These are phyloP conservation scores for Wallemia hederae DNA, from an alignment of 1,284 basidiomycete species.

Conservation along the genomic window DNA sequence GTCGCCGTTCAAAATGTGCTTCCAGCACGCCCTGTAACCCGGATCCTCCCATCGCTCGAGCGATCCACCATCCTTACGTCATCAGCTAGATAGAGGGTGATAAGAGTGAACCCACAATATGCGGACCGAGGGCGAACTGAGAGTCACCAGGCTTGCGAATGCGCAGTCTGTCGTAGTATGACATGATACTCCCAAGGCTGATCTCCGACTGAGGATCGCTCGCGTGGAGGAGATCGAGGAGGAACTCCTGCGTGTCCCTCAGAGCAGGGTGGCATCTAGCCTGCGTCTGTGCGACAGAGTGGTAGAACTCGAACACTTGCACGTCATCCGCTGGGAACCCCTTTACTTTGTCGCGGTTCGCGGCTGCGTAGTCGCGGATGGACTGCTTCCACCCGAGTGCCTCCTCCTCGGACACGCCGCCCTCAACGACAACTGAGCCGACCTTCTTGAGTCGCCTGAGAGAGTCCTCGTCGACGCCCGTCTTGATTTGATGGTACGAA, in stretches of 20 bases:
- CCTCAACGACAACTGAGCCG: slow-evolving; percentile 31
- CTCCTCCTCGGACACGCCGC: slow-evolving; percentile 26
- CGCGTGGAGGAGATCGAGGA: slow-evolving; percentile 32
- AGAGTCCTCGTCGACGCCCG: slow-evolving; percentile 17
- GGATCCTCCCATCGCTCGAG: slow-evolving; percentile 52
- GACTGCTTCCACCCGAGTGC: slow-evolving; percentile 31
- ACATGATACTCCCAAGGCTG: slow-evolving; percentile 29
- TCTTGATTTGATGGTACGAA: slow-evolving; percentile 22
- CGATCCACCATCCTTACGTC: slow-evolving; percentile 35
- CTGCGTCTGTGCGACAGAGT: slow-evolving; percentile 28
- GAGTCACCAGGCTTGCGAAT: slow-evolving; percentile 41
- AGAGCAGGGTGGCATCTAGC: slow-evolving; percentile 5
- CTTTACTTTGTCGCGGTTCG: slow-evolving; percentile 25
- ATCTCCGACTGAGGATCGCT: slow-evolving; percentile 20
- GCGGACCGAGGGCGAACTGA: slow-evolving; percentile 38
- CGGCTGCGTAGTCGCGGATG: slow-evolving; percentile 26
- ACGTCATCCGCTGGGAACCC: slow-evolving; percentile 36
- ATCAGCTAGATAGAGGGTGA: too few relatives aligned
- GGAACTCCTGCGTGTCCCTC: slow-evolving; percentile 15
- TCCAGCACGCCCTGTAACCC: slow-evolving; percentile 28
- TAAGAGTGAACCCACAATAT: slow-evolving; percentile 24
- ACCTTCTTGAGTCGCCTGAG: slow-evolving; percentile 23
- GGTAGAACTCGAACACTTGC: slow-evolving; percentile 41
- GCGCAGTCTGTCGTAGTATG: slow-evolving; percentile 44
- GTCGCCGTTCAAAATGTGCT: slow-evolving; percentile 25